Evolutionary conservation across 2,329 filamentous ascomycete species (phyloP).

Genomic region (Rhexocercosporidium sp.): DNA sequence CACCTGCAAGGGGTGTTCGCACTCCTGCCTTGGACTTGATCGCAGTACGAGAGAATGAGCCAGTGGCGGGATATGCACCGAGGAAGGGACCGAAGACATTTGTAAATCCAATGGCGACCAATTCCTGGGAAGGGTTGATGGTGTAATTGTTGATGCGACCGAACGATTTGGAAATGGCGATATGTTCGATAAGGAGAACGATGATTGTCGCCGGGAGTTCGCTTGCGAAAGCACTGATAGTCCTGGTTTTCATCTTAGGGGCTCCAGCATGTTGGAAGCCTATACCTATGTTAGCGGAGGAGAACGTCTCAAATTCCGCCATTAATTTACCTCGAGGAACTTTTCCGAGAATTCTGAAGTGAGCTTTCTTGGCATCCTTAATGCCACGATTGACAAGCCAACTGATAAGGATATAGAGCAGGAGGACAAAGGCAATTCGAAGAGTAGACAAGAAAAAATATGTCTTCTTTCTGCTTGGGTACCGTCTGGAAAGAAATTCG

Average conservation of each 20-base stretch:
- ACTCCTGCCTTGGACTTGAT: slow-evolving; percentile 98
- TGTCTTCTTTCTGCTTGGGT: slow-evolving; percentile 70
- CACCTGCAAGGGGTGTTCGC: slow-evolving; percentile 87
- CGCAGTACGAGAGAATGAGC: slow-evolving; percentile 93
- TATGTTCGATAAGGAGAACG: slow-evolving; percentile 93
- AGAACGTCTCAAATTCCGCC: neutral
- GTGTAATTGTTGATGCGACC: slow-evolving; percentile 95
- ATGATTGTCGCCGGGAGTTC: slow-evolving; percentile 87
- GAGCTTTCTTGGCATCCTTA: slow-evolving; percentile 63
- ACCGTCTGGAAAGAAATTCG: slow-evolving; percentile 68
- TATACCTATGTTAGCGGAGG: neutral
- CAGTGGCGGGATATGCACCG: slow-evolving; percentile 89
- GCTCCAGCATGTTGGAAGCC: slow-evolving; percentile 76
- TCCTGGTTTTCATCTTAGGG: slow-evolving; percentile 67
- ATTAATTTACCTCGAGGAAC: slow-evolving; percentile 72
- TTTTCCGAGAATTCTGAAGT: slow-evolving; percentile 74
- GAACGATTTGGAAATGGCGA: slow-evolving; percentile 98
- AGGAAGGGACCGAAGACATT: slow-evolving; percentile 92
- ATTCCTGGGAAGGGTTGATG: slow-evolving; percentile 93
- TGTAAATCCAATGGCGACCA: slow-evolving; percentile 90
- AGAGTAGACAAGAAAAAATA: slow-evolving; percentile 91
- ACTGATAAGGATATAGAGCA: slow-evolving; percentile 90
- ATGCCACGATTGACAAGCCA: slow-evolving; percentile 75
- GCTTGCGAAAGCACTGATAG: slow-evolving; percentile 71
- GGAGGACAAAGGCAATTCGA: slow-evolving; percentile 87